Evolutionary conservation across 2,329 filamentous ascomycete genomes (phyloP).

Genomic region (Diaporthe nobilis): DNA sequence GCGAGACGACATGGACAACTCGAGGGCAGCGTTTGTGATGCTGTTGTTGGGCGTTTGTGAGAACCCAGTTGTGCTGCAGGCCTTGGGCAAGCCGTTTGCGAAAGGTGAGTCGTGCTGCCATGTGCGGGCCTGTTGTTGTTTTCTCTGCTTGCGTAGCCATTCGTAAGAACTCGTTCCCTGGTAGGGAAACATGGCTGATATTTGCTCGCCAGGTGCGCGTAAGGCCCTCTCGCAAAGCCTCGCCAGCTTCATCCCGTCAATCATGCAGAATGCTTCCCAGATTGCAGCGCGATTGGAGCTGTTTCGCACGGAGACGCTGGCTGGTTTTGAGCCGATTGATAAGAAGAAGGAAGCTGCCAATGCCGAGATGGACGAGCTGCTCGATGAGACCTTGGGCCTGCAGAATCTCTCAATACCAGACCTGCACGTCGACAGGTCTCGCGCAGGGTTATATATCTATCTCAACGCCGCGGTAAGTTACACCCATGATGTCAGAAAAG

Average conservation of each 20-base stretch:
- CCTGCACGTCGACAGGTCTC: constrained; percentile 79
- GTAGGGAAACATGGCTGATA: constrained; percentile 9
- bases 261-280: constrained; percentile 63
- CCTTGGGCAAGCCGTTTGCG: constrained; percentile 66
- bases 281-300: constrained; percentile 68
- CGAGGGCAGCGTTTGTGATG: constrained; percentile 75
- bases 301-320: constrained; percentile 70
- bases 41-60: constrained; percentile 74
- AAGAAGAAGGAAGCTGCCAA: constrained; percentile 65
- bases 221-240: constrained; percentile 66
- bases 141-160: constrained; percentile 17
- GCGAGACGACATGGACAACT: constrained; percentile 70
- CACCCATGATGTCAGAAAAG: neutral
- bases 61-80: constrained; percentile 67
- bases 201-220: constrained; percentile 56
- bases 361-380: constrained; percentile 69
- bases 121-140: constrained; percentile 45
- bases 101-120: constrained; percentile 60
- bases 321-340: constrained; percentile 67
- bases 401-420: constrained; percentile 72
- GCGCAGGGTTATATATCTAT: constrained; percentile 88
- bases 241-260: constrained; percentile 66
- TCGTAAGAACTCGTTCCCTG: neutral
- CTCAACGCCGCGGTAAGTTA: constrained; percentile 80
- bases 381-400: constrained; percentile 69